Evolutionary conservation across 176 grass and related monocot species (phyloP).

Genomic region (Aegilops umbellulata): DNA sequence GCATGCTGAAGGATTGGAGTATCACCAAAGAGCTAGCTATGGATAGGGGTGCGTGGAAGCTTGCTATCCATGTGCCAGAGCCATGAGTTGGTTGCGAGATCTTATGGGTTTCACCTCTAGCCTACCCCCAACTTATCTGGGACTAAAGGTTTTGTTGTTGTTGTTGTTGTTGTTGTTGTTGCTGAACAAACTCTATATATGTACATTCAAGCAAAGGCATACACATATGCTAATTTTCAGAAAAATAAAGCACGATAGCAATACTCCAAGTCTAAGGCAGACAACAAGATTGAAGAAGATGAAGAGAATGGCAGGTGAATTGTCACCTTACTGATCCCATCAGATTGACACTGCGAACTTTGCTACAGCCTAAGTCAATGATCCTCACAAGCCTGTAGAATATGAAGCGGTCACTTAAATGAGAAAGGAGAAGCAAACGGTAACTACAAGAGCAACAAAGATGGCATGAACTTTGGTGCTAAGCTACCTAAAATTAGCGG

Average conservation of each 20-base stretch:
- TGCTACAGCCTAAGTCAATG: background rate
- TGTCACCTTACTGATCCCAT: background rate
- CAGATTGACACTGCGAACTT: background rate
- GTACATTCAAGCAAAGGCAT: background rate
- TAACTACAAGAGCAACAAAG: background rate
- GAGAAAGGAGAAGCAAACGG: background rate
- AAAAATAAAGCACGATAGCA: background rate
- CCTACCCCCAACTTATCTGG: too few species aligned
- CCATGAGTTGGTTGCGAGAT: too few species aligned
- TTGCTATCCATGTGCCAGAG: too few species aligned
- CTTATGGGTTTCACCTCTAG: too few species aligned
- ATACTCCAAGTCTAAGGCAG: background rate
- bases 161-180: too few species aligned
- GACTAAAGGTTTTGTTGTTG: too few species aligned
- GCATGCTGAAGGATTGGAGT: too few species aligned
- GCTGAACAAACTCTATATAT: background rate
- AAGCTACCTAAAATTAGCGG: background rate
- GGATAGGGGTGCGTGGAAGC: too few species aligned
- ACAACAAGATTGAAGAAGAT: too few species aligned
- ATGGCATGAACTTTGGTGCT: background rate
- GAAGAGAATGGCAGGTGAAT: background rate
- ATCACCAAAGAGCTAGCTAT: too few species aligned
- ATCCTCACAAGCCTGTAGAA: background rate
- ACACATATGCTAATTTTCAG: background rate
- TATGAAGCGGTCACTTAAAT: background rate